Base-by-base conservation (phyloP, 1,284 basidiomycete genomes). In the Leucoagaricus sp. region DNA sequence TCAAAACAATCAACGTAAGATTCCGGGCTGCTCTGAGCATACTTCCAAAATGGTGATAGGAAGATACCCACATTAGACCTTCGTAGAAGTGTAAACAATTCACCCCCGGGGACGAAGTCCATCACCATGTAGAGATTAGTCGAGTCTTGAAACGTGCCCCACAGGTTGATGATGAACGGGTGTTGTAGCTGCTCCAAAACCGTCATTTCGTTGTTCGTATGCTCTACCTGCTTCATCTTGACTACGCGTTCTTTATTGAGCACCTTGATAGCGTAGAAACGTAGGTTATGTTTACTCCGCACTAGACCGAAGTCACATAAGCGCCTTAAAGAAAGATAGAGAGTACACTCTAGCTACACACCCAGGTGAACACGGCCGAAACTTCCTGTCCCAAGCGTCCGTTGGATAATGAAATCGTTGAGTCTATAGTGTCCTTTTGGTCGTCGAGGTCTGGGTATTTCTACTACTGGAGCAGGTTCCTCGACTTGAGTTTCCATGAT, bases 71-170 rank as follows among this genome's bases (percentile, higher is more conserved):
- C 94, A 71, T 92, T 93, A 49, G 92, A 94, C 75, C 94, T 84
- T 59, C 95, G 83, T 58, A 98, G 73, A 44, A 97, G 83, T 46
- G 91, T 93, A 70, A 99, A 99, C 6, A 99, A 79, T 73, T 99
- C 96, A 17, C 96, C 96, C 19, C 96, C 96, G 0, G 95, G 94
- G 3, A 99, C 96, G 70, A 98, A 99, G 75, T 99, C 97, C 96
- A 99, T 98, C 57, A 99, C 96, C 95, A 99, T 98, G 79, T 97
- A 99, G 12, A 99, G 78, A 69, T 98, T 98, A 45, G 91, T 82
- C 9, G 86, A 77, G 67, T 98, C 96, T 66, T 97, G 94, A 75
- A 99, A 99, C 1, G 93, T 92, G 25, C 96, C 97, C 96, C 96
- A 99, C 4, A 99, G 84, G 68, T 98, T 99, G 76, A 99, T 89